Conservation (phyloP, 139 green algal species). For the Marvania coccoides region DNA sequence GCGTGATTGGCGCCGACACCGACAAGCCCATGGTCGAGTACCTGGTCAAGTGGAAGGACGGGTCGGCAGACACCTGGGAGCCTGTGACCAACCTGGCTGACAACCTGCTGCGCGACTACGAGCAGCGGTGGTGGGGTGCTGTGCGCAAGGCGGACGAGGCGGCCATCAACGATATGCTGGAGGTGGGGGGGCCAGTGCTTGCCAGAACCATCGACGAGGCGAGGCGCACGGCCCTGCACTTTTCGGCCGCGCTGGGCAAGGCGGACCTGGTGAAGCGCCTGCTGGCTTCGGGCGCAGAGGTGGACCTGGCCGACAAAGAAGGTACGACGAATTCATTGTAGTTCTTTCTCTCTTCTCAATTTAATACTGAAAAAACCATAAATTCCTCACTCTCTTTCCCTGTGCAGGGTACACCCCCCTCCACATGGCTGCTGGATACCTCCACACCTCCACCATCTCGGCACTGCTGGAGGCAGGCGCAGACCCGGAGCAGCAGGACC, state of each 20-base stretch:
- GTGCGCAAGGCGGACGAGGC: slow-evolving; percentile 66
- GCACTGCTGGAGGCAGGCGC: slow-evolving; percentile 54
- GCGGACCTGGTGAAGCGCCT: slow-evolving; percentile 48
- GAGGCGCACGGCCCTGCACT: slow-evolving; percentile 75
- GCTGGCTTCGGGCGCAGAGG: slow-evolving; percentile 56
- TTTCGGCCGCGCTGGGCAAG: slow-evolving; percentile 61
- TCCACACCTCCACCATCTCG: slow-evolving; percentile 51
- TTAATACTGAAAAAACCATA: background rate
- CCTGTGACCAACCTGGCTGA: slow-evolving; percentile 61
- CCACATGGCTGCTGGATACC: slow-evolving; percentile 76
- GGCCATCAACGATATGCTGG: slow-evolving; percentile 51
- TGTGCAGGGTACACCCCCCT: slow-evolving; percentile 70
- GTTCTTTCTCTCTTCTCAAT: background rate
- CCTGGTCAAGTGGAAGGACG: slow-evolving; percentile 66
- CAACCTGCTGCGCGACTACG: slow-evolving; percentile 76
- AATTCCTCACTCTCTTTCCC: background rate
- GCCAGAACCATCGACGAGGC: slow-evolving; percentile 61
- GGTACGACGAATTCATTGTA: slow-evolving; percentile 17
- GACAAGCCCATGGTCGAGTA: slow-evolving; percentile 58
- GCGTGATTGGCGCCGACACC: slow-evolving; percentile 33
- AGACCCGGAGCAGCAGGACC: slow-evolving; percentile 51
- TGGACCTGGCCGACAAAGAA: slow-evolving; percentile 71
- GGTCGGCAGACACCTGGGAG: slow-evolving; percentile 49
- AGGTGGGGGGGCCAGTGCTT: slow-evolving; percentile 44
- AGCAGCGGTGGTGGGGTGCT: slow-evolving; percentile 74